These are phyloP conservation scores for Chlamydomonas sp. DNA, from an alignment of 139 green algal genomes.

Conservation along the genomic window DNA sequence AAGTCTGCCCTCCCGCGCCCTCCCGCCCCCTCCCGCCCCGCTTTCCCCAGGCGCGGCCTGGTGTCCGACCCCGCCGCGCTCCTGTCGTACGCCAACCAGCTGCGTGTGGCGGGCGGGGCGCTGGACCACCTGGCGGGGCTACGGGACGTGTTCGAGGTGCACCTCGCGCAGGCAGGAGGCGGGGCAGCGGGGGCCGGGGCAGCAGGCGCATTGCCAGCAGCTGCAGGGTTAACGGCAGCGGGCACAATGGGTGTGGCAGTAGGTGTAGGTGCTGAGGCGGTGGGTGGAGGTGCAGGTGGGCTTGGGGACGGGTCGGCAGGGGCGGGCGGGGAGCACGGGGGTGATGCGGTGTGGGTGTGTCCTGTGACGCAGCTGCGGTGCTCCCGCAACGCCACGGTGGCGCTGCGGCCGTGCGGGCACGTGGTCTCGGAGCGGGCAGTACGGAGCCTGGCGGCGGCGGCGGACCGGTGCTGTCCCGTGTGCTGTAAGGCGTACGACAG, in stretches of 20 bases:
- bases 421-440: slow-evolving; percentile 20
- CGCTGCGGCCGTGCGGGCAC: slow-evolving; percentile 33
- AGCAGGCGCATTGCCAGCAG: not conserved
- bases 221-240: not conserved
- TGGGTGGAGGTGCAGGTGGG: no score
- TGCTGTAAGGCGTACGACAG: not conserved
- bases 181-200: not conserved
- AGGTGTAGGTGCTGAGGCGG: not conserved
- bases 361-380: slow-evolving; percentile 22
- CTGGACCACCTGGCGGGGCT: slow-evolving; percentile 23
- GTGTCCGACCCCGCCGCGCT: not conserved
- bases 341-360: not conserved
- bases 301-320: no score
- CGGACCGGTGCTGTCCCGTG: not conserved
- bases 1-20: no score
- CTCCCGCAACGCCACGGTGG: slow-evolving; percentile 14
- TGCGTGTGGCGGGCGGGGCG: slow-evolving; percentile 2
- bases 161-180: not conserved
- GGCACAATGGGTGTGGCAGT: not conserved
- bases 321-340: no score
- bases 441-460: not conserved
- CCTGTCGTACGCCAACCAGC: slow-evolving; percentile 27
- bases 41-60: no score
- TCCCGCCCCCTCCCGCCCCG: no score
- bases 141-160: slow-evolving; percentile 18